Evolutionary conservation across 805 yeast species (phyloP), one percentile per base, ranked within the genome.

Genomic region (Starmerella bombicola): DNA sequence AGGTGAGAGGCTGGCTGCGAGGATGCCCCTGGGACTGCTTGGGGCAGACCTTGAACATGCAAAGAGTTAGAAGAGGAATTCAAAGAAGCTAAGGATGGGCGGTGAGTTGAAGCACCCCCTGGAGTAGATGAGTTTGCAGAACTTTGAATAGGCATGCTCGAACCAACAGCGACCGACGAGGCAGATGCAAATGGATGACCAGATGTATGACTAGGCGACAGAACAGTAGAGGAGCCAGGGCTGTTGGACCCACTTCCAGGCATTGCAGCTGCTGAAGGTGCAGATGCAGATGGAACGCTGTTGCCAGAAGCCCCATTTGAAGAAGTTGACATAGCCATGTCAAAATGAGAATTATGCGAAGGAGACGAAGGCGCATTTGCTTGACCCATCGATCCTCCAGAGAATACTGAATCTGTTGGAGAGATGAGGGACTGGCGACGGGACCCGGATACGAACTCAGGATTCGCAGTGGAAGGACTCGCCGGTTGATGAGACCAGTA

Each of bases 401-500:
- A 29, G 26, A 21, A 19, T 7, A 37, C 33, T 10, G 37, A 35
- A 18, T 45, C 49, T 1, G 48, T 38, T 7, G 48, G 48, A 5
- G 49, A 45, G 7, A 42, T 38, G 9, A 38, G 30, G 13, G 49
- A 45, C 20, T 38, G 44, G 5, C 44, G 35, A 16, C 49, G 43
- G 3, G 49, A 42, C 17, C n/a, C 4, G 6, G 39, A 24, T 33
- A 42, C 36, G 15, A 45, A 13, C 3, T 42, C 49, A 7, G 41
- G 54, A 24, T 38, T 41, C 9, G 32, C 32, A 8, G 18, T 20
- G 4, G 43, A 24, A 8, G 51, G 49, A 10, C 43, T 39, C 33
- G 45, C 26, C 2, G 51, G 51, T 35, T 42, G 48, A 25, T 40
- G 46, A 6, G 47, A 39, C 51, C 51, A 47, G 37, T 43, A 37